These are phyloP conservation scores for Fusarium nematophilum DNA, from an alignment of 2,329 filamentous ascomycete genomes.

Conservation along the genomic window DNA sequence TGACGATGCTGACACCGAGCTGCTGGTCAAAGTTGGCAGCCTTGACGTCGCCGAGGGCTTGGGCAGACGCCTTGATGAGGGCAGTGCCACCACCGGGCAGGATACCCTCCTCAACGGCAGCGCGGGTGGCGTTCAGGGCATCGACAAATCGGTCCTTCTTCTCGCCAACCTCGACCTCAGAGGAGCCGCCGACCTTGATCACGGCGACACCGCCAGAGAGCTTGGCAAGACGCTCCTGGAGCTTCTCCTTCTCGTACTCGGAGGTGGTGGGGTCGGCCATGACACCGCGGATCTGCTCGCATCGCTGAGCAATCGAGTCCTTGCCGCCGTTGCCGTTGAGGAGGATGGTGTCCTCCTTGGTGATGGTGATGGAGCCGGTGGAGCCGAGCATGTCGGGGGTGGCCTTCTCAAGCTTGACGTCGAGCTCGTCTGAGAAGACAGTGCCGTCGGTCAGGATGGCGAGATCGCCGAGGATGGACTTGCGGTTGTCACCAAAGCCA, in stretches of 20 bases:
- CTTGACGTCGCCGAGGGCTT: constrained; percentile 87
- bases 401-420: constrained; percentile 98
- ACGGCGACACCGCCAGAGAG: constrained; percentile 98
- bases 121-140: constrained; percentile 96
- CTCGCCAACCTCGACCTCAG: constrained; percentile 98
- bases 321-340: constrained; percentile 97
- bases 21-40: constrained; percentile 98
- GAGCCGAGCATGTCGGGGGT: constrained; percentile 96
- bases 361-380: constrained; percentile 98
- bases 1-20: constrained; percentile 96
- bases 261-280: constrained; percentile 94
- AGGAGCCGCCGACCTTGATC: constrained; percentile 98
- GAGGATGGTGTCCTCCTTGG: constrained; percentile 99
- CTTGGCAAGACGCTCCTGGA: constrained; percentile 99
- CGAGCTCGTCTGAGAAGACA: constrained; percentile 98
- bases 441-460: constrained; percentile 95
- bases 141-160: constrained; percentile 99
- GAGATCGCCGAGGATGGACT: constrained; percentile 98
- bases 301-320: constrained; percentile 92
- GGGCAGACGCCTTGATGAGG: constrained; percentile 94
- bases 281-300: constrained; percentile 98
- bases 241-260: constrained; percentile 99
- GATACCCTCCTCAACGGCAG: constrained; percentile 98
- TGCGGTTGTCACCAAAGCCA: constrained; percentile 99
- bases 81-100: constrained; percentile 98